Base-by-base conservation (phyloP, 2,329 filamentous ascomycete species). In the Raffaelea deltoideospora region DNA sequence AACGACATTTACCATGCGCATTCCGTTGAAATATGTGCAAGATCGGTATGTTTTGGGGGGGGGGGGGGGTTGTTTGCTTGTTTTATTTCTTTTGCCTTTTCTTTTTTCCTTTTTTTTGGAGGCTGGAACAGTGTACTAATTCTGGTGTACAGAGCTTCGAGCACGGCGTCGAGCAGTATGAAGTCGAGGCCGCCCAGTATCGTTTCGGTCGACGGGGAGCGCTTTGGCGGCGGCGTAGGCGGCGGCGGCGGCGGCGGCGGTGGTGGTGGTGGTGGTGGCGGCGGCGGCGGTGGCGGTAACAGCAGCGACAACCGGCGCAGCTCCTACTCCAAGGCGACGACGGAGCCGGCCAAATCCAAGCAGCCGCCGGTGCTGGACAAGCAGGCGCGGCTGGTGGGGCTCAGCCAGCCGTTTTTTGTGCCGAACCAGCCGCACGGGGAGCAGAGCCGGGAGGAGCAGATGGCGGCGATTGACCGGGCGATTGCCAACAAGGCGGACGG, bases 381-480 rank as follows among this genome's bases (percentile, higher is more conserved):
- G 43, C 62, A 87, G 46, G 81, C 84, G n/a, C 74, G 85, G 15
- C 62, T 93, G 1, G 76, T 93, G 13, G 85, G 85, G 1, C 62
- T 92, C 7, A 83, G 81, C 37, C 80, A 86, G 41, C 85, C 86
- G 0, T 93, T 86, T 59, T 92, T 92, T 50, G 61, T 67, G 3
- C 53, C 65, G 0, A 55, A 58, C 23, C 60, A 59, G 6, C 50
- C 48, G 9, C 56, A 10, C 33, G 52, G 18, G 47, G 24, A 53
- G 14, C 47, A 53, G 7, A 60, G 45, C 29, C 64, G 69, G 1
- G 67, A 70, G 31, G 72, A 73, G n/a, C 75, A 79, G 50, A 61
- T 76, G 40, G 72, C 71, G 3, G 72, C 71, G 4, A 73, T 82
- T 44, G 69, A 80, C 43, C 68, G 72, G 27, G 76, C 74, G 9